A percentile compares a stretch with the other conserved stretches of the same genome.
These are phyloP conservation scores for Hondaea fermentalgiana DNA, from an alignment of 108 stramenopile genomes.

Conservation along the genomic window DNA sequence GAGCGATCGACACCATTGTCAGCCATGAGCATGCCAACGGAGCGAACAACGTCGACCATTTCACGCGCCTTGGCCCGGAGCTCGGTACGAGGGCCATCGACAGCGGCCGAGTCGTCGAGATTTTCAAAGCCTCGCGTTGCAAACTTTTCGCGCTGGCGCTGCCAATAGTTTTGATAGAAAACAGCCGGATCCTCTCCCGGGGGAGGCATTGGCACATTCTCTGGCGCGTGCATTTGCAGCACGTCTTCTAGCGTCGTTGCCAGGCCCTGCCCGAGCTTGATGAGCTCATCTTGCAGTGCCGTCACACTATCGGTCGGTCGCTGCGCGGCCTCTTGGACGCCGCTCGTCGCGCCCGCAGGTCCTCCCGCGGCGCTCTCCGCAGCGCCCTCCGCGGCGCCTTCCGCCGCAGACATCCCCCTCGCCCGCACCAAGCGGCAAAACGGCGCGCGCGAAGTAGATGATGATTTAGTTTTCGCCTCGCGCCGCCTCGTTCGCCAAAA, in stretches of 20 bases:
- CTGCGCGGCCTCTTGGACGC: neutral
- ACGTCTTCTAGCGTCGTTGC: neutral
- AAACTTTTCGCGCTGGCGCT: neutral
- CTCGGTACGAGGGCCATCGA: neutral
- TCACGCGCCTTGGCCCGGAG: neutral
- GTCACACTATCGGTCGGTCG: neutral
- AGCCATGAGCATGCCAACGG: neutral
- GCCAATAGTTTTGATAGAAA: neutral
- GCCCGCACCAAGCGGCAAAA: no score
- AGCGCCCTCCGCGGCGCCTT: no score
- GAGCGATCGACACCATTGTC: neutral
- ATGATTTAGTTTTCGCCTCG: no score
- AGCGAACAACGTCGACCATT: neutral
- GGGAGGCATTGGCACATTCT: neutral
- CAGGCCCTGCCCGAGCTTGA: constrained; percentile 12
- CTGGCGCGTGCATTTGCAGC: neutral
- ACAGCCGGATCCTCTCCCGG: neutral
- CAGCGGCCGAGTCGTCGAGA: neutral
- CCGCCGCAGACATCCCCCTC: no score
- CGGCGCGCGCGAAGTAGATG: no score
- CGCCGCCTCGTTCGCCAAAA: no score
- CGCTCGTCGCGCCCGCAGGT: neutral
- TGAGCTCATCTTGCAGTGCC: neutral
- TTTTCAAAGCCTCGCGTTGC: neutral
- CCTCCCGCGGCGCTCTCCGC: neutral